Conservation (phyloP, 1,284 basidiomycete genomes). For the Cryptococcus sp. region DNA sequence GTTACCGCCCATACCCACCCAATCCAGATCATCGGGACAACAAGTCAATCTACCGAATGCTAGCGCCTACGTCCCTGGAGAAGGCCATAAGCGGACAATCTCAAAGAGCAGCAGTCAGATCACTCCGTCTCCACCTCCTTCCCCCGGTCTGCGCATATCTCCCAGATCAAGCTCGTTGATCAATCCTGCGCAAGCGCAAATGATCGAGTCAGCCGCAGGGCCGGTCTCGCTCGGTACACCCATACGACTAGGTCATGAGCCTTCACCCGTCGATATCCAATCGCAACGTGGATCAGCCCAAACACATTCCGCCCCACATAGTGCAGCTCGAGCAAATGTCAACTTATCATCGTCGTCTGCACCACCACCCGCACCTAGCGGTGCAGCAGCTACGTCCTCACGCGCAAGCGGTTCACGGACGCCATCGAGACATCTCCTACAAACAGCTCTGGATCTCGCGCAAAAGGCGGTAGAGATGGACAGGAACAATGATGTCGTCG, state of each 20-base stretch:
- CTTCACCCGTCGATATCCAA: not conserved
- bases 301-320: not conserved
- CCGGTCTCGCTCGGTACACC: not conserved
- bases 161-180: conserved; percentile 15
- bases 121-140: not conserved
- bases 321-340: no score
- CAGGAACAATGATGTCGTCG: conserved; percentile 50
- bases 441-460: conserved; percentile 52
- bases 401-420: conserved; percentile 25
- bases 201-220: not conserved
- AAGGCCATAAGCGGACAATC: not conserved
- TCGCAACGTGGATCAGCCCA: not conserved
- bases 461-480: conserved; percentile 55
- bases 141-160: conserved; percentile 7
- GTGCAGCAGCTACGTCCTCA: not conserved
- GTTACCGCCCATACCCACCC: conserved; percentile 14
- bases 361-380: no score
- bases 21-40: not conserved
- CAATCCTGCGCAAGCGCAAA: not conserved
- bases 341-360: no score
- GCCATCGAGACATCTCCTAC: conserved; percentile 49
- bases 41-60: not conserved
- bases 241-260: conserved; percentile 1
- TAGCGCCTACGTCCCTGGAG: not conserved
- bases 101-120: not conserved